Evolutionary conservation across 345 rosid species (phyloP), one percentile per base, ranked within the genome.

Genomic region (Eutrema japonicum): DNA sequence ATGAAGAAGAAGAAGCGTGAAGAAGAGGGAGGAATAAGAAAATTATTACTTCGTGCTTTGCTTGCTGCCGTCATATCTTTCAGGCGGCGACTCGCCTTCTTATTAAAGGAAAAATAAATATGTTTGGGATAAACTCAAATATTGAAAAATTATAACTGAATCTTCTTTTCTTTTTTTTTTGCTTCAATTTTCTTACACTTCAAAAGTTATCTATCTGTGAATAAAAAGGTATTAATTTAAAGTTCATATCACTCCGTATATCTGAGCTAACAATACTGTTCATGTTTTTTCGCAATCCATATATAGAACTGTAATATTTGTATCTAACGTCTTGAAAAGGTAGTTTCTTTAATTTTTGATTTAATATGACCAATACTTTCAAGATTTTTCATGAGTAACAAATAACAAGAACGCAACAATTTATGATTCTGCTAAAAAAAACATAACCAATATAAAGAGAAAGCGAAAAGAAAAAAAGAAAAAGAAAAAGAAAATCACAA

Each of bases 61-160:
- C 55, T 75, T 75, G 56, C 68, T 75, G 78, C 78, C 74, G 79
- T 75, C 78, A 29, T 75, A 10, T 68, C 55, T 60, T 50, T 68
- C 68, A 68, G 73, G 63, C 78, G 78, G 68, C 74, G 26, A 68
- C 68, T 58, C 47, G 0, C 14, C 62, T 68, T 66, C 14, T 74
- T 74, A 50, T 59, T 4, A 56, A 4, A 2, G 41, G n/a, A 43
- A 0, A 30, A 22, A 18, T 18, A 18, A 53, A 0, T 47, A 10
- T 40, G 18, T 3, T 29, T 27, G 9, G 67, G 78, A 58, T 74
- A 58, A 58, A 48, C 29, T 46, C 57, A n/a, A 26, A 63, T 22
- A 18, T 57, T 50, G 59, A 16, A 42, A 49, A 16, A 5, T 42
- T 63, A 8, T 33, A 72, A 35, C 67, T 58, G 35, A 30, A 30